Conservation (phyloP, 495 filamentous ascomycete genomes). For the Xylaria palmicola region DNA sequence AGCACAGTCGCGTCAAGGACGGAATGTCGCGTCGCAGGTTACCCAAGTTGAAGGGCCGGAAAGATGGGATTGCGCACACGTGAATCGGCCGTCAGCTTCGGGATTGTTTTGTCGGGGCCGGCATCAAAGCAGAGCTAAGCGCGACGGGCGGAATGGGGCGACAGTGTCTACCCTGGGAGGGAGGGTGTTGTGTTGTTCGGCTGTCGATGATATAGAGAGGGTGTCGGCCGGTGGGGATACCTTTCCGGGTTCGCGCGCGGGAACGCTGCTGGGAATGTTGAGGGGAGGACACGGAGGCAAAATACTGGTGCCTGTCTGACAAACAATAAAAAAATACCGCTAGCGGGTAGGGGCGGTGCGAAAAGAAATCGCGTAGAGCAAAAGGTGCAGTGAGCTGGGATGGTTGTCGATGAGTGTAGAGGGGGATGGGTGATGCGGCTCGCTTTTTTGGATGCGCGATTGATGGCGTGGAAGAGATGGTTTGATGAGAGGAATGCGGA, state of each 20-base stretch:
- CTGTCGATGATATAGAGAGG: conserved; percentile 23
- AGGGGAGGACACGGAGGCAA: conserved; percentile 14
- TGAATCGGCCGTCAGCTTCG: conserved; percentile 2
- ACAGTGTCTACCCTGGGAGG: conserved; percentile 23
- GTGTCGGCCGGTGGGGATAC: conserved; percentile 25
- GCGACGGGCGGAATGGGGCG: conserved; percentile 8
- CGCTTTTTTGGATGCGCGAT: conserved; percentile 54
- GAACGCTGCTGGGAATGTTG: conserved; percentile 14
- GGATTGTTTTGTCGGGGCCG: background rate
- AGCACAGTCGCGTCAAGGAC: background rate
- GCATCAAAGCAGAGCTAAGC: background rate
- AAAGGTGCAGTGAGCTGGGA: conserved; percentile 44
- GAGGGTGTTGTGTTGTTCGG: conserved; percentile 31
- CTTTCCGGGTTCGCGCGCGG: conserved; percentile 28
- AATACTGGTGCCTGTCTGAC: conserved; percentile 6
- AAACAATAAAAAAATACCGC: conserved; percentile 21
- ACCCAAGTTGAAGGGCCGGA: conserved; percentile 22
- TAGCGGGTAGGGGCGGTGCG: conserved; percentile 25
- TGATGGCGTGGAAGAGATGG: conserved; percentile 43
- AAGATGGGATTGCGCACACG: conserved; percentile 11
- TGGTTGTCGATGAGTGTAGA: conserved; percentile 51
- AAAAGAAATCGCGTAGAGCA: conserved; percentile 42
- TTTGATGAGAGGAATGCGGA: conserved; percentile 53
- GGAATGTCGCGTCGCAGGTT: conserved; percentile 24
- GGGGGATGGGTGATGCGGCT: conserved; percentile 48